Evolutionary conservation across 108 stramenopile species (phyloP).

Genomic region (Discostella stelligeroides): DNA sequence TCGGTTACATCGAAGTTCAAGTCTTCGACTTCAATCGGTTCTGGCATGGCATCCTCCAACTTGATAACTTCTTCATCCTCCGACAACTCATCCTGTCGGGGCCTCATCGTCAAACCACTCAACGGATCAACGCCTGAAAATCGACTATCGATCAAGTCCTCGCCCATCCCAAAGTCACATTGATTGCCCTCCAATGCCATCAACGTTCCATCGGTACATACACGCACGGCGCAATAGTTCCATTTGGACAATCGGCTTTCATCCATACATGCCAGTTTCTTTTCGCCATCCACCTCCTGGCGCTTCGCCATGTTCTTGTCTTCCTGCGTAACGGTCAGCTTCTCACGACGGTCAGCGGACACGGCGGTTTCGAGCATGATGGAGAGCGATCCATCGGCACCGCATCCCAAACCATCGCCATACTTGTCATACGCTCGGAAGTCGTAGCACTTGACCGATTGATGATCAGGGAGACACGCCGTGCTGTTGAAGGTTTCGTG

Average conservation of each 20-base stretch:
- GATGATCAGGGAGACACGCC: not conserved
- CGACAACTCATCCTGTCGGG: not conserved
- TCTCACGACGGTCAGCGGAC: not conserved
- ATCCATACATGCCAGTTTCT: slow-evolving; percentile 19
- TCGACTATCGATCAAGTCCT: slow-evolving; percentile 9
- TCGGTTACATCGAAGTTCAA: not conserved
- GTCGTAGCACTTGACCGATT: slow-evolving; percentile 14
- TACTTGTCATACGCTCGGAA: slow-evolving; percentile 34
- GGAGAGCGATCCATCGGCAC: slow-evolving; percentile 23
- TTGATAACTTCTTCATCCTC: not conserved
- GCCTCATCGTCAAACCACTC: not conserved
- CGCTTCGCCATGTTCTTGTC: slow-evolving; percentile 14
- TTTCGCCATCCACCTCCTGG: slow-evolving; percentile 1
- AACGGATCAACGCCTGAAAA: not conserved
- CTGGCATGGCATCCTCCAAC: not conserved
- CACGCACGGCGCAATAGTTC: slow-evolving; percentile 22
- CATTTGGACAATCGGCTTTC: slow-evolving; percentile 5
- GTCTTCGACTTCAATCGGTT: not conserved
- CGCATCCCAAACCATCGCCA: slow-evolving; percentile 27
- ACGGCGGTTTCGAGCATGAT: slow-evolving; percentile 2
- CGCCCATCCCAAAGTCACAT: slow-evolving; percentile 20
- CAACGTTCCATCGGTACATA: slow-evolving; percentile 18
- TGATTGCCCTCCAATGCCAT: slow-evolving; percentile 25
- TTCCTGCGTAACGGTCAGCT: not conserved
- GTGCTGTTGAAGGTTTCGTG: slow-evolving; percentile 13